phyloP scores from a whole-genome alignment of 441 rosid genomes.

The Pelargonium citronellum region DNA sequence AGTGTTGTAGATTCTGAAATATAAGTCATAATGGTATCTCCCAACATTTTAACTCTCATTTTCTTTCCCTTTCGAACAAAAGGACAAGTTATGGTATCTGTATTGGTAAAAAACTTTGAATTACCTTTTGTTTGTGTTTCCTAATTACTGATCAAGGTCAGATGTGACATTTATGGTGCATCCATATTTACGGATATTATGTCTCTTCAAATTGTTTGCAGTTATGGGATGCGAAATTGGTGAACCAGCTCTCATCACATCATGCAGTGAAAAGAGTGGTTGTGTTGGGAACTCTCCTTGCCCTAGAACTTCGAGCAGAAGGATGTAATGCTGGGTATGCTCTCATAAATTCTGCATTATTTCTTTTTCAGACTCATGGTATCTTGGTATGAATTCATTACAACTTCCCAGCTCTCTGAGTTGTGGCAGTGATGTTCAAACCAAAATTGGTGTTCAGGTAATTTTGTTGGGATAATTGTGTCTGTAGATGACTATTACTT shows the following conservation, averaged over 20 bases:
- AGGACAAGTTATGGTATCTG: background rate
- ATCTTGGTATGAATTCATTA: background rate
- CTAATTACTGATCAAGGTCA: background rate
- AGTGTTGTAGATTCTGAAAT: background rate
- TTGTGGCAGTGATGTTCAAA: background rate
- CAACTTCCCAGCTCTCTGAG: no score
- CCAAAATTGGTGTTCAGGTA: background rate
- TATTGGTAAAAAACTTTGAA: background rate
- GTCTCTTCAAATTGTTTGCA: slow-evolving; percentile 31
- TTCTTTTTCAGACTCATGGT: background rate
- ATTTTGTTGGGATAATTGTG: background rate
- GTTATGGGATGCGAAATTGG: slow-evolving; percentile 72
- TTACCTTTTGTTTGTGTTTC: background rate
- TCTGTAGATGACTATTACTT: background rate
- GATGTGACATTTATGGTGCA: background rate
- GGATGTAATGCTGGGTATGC: slow-evolving; percentile 65
- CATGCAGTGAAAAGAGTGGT: slow-evolving; percentile 71
- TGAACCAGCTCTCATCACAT: slow-evolving; percentile 59
- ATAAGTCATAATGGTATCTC: background rate
- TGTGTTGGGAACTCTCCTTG: slow-evolving; percentile 70
- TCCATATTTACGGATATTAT: background rate
- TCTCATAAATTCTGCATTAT: slow-evolving; percentile 14
- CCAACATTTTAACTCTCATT: background rate
- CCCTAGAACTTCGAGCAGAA: slow-evolving; percentile 65
- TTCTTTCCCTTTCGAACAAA: background rate